Base-by-base conservation (phyloP, 352 stramenopile genomes). In the Globisporangium spinosum region DNA sequence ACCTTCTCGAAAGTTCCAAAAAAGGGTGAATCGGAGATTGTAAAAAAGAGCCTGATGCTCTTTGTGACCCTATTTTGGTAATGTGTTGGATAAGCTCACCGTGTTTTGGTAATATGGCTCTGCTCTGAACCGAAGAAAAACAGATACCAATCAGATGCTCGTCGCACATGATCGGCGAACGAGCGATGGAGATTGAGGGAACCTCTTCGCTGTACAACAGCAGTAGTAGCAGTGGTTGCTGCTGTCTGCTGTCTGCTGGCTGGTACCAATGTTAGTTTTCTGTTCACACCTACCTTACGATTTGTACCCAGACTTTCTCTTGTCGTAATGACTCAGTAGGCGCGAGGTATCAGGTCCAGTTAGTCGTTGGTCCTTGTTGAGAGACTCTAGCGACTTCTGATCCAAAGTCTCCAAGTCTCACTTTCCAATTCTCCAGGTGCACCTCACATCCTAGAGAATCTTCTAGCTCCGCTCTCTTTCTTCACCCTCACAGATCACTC, bases 321-420 rank as follows among this genome's bases (percentile, higher is more conserved):
- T 49, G 7, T 12, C 40, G 17, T 56, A 64, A n/a, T 64, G 59
- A 64, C 59, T 64, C 7, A 64, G 40, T 20, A 64, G 15, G 15
- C 12, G 15, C 3, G 40, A 51, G 43, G 43, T 51, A 51, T 51
- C 43, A 51, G 15, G 1, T 51, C 17, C 35, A 45, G 38, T 20
- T 20, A 12, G 17, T 9, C n/a, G 15, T 9, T 49, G 15, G 40
- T 49, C 17, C 17, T 51, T 49, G 17, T 10, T 4, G 17, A 49
- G 43, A 12, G 29, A 10, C 1, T 23, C 8, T 20, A 22, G 8
- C 6, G 8, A n/a, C 10, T 40, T 40, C 9, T 15, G n/a, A 25
- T 8, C 17, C n/a, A 15, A 53, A 17, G 34, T 9, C n/a, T 40
- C 38, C 15, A 17, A 45, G 38, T 45, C 38, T 45, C 59, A 64